phyloP scores from a whole-genome alignment of 192 early-diverging fungal species.

The Coemansia sp. region DNA sequence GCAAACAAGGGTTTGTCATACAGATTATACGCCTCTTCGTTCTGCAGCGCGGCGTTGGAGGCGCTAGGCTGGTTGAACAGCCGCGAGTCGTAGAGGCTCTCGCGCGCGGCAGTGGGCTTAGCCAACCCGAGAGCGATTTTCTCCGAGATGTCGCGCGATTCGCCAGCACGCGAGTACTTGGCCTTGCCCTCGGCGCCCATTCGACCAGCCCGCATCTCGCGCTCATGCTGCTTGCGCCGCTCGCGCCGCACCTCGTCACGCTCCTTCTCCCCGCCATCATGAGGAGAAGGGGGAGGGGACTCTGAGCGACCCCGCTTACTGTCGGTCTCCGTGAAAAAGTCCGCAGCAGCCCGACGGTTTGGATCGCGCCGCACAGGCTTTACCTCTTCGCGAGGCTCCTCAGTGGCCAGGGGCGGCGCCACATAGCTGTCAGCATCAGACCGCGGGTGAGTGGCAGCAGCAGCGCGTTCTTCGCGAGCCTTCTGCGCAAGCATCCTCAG shows the following conservation, averaged over 20 bases:
- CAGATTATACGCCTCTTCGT: slow-evolving; percentile 88
- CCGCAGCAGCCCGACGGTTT: slow-evolving; percentile 26
- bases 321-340: slow-evolving; percentile 27
- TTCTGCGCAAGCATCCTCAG: slow-evolving; percentile 88
- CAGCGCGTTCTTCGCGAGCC: slow-evolving; percentile 86
- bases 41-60: slow-evolving; percentile 83
- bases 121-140: slow-evolving; percentile 97
- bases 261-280: slow-evolving; percentile 61
- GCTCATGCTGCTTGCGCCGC: slow-evolving; percentile 81
- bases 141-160: slow-evolving; percentile 96
- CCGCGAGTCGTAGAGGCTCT: slow-evolving; percentile 93
- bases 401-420: slow-evolving; percentile 19
- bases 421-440: slow-evolving; percentile 9
- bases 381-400: slow-evolving; percentile 7
- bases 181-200: slow-evolving; percentile 90
- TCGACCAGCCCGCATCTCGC: slow-evolving; percentile 81
- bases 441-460: slow-evolving; percentile 15
- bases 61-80: slow-evolving; percentile 93
- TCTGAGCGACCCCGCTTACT: slow-evolving; percentile 6
- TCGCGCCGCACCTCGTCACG: slow-evolving; percentile 89
- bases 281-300: background rate
- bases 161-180: slow-evolving; percentile 61
- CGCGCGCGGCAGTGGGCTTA: slow-evolving; percentile 85
- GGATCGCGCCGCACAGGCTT: slow-evolving; percentile 12
- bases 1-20: slow-evolving; percentile 98